Evolutionary conservation across 768 basidiomycete genomes (phyloP), one percentile per base, ranked within the genome.

Genomic region (Filobasidium floriforme): DNA sequence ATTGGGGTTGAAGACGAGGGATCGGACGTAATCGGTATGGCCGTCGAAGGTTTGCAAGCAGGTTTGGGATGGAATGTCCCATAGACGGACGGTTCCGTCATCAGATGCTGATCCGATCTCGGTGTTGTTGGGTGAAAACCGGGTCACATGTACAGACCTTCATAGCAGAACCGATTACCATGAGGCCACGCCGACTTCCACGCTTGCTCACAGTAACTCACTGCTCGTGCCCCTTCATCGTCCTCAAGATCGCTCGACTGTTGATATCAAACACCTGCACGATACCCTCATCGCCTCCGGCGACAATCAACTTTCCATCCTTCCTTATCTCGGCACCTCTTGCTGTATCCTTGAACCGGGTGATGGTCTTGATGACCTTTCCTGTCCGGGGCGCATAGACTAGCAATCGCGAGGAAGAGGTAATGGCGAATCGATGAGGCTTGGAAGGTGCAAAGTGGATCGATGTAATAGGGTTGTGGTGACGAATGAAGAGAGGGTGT

Each of bases 331-430:
- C 84, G 3, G 89, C 96, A 71, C 89, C 88, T 66, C 92, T 82
- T 0, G 94, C 92, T 41, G 93, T 88, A 74, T 98, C 96, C 78
- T 96, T 97, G 82, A 99, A 99, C 44, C 96, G 83, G 32, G 93
- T 89, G 65, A 99, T 91, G 1, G 90, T 94, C 83, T 98, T 98
- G 18, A 87, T 89, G 63, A 97, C 86, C 79, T 92, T 93, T 80
- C 97, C 93, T 2, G 94, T 98, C 62, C 91, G 87, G 15, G 93
- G 92, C 1, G 92, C 90, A 79, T 97, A 97, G 75, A 98, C 88
- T 79, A 98, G 90, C 0, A 99, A 86, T 69, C 93, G 83, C 0
- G 92, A 89, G 0, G 91, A 92, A 1, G 92, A 89, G 29, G 93
- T 96, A 64, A 98, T 92, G 28, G 92, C 94, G 82, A 93, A 97